Evolutionary conservation across 805 yeast genomes (phyloP).

Genomic region (Hanseniaspora meyeri): DNA sequence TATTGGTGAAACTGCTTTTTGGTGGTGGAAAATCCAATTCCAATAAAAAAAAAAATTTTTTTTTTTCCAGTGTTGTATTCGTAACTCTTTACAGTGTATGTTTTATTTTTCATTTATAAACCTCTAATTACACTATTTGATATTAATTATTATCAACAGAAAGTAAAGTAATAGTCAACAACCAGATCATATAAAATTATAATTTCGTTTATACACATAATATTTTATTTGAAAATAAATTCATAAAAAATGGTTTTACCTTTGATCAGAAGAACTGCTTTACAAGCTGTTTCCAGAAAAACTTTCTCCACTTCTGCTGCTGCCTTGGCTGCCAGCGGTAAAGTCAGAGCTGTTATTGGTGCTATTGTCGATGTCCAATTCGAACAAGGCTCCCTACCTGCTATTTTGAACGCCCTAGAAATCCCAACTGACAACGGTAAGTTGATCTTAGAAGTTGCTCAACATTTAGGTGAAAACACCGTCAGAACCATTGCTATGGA

Average conservation of each 20-base stretch:
- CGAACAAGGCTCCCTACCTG: slow-evolving; percentile 94
- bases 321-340: slow-evolving; percentile 57
- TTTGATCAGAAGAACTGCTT: slow-evolving; percentile 49
- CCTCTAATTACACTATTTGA: neutral
- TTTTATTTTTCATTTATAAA: neutral
- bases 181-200: slow-evolving; percentile 5
- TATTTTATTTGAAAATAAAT: slow-evolving; percentile 1
- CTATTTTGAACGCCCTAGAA: slow-evolving; percentile 92
- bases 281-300: slow-evolving; percentile 70
- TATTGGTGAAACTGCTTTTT: neutral
- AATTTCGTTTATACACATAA: neutral
- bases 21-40: neutral
- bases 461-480: slow-evolving; percentile 99
- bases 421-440: slow-evolving; percentile 66
- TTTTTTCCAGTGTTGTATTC: neutral
- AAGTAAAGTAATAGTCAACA: neutral
- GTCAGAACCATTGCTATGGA: slow-evolving; percentile 99
- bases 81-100: neutral
- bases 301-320: slow-evolving; percentile 36
- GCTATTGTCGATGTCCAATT: slow-evolving; percentile 98
- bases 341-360: slow-evolving; percentile 95
- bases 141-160: neutral
- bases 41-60: too few species aligned
- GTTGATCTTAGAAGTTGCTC: slow-evolving; percentile 95
- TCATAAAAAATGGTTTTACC: slow-evolving; percentile 35